Base-by-base conservation (phyloP, 768 basidiomycete genomes). In the Leccinum subgranulosum region DNA sequence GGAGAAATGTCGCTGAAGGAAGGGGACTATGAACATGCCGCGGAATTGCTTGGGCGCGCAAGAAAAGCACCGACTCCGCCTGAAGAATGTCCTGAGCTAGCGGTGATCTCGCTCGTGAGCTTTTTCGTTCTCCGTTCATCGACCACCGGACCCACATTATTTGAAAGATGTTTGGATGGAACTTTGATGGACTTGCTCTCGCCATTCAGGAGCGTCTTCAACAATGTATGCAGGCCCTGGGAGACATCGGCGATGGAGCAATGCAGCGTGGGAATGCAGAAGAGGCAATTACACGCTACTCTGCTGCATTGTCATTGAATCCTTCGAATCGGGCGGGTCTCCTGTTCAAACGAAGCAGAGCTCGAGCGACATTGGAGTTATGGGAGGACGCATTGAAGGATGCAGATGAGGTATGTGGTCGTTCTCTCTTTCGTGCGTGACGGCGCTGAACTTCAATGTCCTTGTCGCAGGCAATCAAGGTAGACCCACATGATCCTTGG, bases 81-180 rank as follows among this genome's bases (percentile, higher is more conserved):
- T 1, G 27, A 12, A n/a, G 6, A 41, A 8, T 14, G 5, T 14
- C 53, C 59, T 29, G 36, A 36, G 19, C 41, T 64, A 15, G 21
- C 3, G 4, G 27, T n/a, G 4, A 29, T 64, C 6, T 62, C 64
- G 0, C 56, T 65, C 3, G 61, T 62, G 23, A 53, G 61, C 11
- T n/a, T 1, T 10, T 31, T 17, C 39, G 1, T 1, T 7, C 4
- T 3, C 8, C n/a, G 0, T 14, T 12, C 3, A 2, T 17, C 12
- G 5, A 43, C 2, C 6, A 19, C 3, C 3, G 17, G 15, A 55
- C 12, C 11, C 41, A 56, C 11, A 6, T 6, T 23, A 1, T 15
- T 52, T 14, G 5, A 23, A 49, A 61, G 53, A 47, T 61, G 3
- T 61, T 61, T 28, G 63, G 55, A 0, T 64, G 63, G 63, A n/a